Conservation (phyloP, 495 filamentous ascomycete genomes). For the Neurospora sp. region DNA sequence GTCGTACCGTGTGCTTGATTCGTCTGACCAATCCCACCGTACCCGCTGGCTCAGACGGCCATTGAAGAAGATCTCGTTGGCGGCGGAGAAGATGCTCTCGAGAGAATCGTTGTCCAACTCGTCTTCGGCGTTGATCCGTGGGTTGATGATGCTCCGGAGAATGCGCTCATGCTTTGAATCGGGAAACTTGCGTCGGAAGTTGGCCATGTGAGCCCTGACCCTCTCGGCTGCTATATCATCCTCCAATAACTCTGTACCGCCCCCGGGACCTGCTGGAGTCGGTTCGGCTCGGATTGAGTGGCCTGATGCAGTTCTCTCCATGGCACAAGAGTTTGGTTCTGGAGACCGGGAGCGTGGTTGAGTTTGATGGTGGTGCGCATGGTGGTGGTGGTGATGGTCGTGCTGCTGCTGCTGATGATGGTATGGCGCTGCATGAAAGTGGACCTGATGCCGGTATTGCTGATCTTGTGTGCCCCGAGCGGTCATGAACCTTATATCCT, state of each 20-base stretch:
- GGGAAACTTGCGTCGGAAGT: constrained; percentile 28
- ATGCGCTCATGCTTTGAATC: constrained; percentile 41
- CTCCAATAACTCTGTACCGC: constrained; percentile 19
- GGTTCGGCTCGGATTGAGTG: constrained; percentile 23
- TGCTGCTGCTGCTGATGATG: neutral
- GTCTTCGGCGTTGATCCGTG: constrained; percentile 27
- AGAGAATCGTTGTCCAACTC: constrained; percentile 40
- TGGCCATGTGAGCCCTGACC: constrained; percentile 31
- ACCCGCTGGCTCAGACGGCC: constrained; percentile 39
- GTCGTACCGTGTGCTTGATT: constrained; percentile 22
- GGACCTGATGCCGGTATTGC: neutral
- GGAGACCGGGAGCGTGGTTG: constrained; percentile 2
- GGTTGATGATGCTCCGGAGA: constrained; percentile 37
- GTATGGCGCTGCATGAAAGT: neutral
- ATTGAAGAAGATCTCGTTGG: constrained; percentile 45
- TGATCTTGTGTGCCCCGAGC: neutral
- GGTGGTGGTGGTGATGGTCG: neutral
- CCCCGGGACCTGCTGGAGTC: constrained; percentile 8
- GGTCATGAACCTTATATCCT: neutral
- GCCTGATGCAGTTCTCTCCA: constrained; percentile 25
- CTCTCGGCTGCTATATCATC: constrained; percentile 31
- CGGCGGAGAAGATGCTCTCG: constrained; percentile 38
- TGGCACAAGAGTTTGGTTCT: constrained; percentile 4
- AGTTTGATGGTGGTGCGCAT: neutral
- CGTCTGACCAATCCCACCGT: constrained; percentile 41